A percentile compares a stretch with the other conserved stretches of the same genome.
Conservation (phyloP, 441 rosid genomes). For the Lepidium campestre region DNA sequence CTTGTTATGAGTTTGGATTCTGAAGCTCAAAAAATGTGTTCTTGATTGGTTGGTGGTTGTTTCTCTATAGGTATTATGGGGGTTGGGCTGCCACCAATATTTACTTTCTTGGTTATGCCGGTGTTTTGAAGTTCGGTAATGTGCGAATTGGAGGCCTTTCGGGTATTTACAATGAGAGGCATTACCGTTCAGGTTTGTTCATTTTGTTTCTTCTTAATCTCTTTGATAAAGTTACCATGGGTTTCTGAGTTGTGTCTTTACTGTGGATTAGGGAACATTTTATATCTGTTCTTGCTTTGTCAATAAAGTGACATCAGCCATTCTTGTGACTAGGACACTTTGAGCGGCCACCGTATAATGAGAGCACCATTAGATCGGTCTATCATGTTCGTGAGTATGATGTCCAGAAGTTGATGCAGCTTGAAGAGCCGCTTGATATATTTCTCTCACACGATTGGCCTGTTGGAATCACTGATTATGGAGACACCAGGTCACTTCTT, state of each 20-base stretch:
- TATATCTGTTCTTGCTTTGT: neutral
- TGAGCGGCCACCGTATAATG: conserved; percentile 82
- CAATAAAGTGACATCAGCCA: neutral
- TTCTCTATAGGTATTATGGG: conserved; percentile 66
- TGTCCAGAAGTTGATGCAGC: conserved; percentile 79
- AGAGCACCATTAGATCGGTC: conserved; percentile 57
- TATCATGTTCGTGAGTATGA: conserved; percentile 93
- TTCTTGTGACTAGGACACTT: conserved; percentile 55
- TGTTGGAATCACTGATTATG: conserved; percentile 78
- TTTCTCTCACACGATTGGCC: conserved; percentile 98
- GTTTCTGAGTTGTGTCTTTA: neutral
- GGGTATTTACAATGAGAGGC: conserved; percentile 64
- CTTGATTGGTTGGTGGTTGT: conserved; percentile 8
- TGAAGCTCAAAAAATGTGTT: neutral
- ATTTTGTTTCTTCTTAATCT: neutral
- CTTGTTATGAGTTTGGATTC: neutral
- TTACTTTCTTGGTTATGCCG: conserved; percentile 75
- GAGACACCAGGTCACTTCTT: conserved; percentile 62
- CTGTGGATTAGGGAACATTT: neutral
- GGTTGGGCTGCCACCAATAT: conserved; percentile 91
- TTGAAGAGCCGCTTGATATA: conserved; percentile 75
- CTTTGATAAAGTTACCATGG: neutral
- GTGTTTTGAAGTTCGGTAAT: conserved; percentile 82
- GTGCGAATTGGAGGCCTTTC: conserved; percentile 89
- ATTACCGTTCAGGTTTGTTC: conserved; percentile 56